Evolutionary conservation across 257 asterid genomes (phyloP).

Genomic region (Rauvolfia tetraphylla): DNA sequence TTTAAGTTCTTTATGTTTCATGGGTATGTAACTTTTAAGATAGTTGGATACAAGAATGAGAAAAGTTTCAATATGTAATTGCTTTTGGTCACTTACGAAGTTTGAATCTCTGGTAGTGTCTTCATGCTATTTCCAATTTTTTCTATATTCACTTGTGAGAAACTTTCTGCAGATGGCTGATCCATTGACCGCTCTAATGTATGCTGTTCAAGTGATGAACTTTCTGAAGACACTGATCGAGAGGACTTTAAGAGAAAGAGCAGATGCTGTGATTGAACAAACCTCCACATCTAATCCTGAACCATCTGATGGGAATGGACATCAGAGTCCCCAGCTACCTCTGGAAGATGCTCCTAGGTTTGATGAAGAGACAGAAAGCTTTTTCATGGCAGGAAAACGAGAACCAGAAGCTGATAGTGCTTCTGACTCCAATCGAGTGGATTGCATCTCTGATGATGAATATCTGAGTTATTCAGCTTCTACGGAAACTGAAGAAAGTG

Average conservation of each 20-base stretch:
- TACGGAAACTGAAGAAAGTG: slow-evolving; percentile 42
- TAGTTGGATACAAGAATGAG: neutral
- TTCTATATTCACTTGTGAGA: neutral
- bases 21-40: neutral
- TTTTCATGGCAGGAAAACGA: slow-evolving; percentile 36
- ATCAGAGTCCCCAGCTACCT: slow-evolving; percentile 37
- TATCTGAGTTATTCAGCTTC: slow-evolving; percentile 48
- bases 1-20: neutral
- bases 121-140: neutral
- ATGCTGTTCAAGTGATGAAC: slow-evolving; percentile 60
- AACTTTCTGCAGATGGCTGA: slow-evolving; percentile 64
- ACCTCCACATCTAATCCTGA: slow-evolving; percentile 32
- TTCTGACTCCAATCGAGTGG: slow-evolving; percentile 37
- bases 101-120: neutral
- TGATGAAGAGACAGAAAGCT: slow-evolving; percentile 27
- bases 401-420: slow-evolving; percentile 35
- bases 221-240: slow-evolving; percentile 71
- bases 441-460: slow-evolving; percentile 45
- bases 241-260: slow-evolving; percentile 71
- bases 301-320: slow-evolving; percentile 64
- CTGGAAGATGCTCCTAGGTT: slow-evolving; percentile 27
- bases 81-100: neutral
- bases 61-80: neutral
- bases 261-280: slow-evolving; percentile 48
- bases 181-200: slow-evolving; percentile 87